Base-by-base conservation (phyloP, 148 eudicot species). In the Polygonum aviculare region DNA sequence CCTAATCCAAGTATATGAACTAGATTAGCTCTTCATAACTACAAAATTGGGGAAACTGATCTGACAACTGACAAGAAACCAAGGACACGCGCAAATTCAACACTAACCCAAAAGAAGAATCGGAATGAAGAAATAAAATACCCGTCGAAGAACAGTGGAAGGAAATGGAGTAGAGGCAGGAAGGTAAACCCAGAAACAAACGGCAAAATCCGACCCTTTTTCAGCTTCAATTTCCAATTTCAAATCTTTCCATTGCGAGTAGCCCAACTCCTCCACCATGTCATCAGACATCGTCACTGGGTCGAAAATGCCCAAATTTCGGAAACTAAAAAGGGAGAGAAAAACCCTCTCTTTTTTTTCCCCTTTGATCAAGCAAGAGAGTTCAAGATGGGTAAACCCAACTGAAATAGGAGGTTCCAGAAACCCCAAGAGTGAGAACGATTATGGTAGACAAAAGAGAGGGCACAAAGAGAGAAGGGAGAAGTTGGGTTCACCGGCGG, bases 121-220 rank as follows among this genome's bases (percentile, higher is more conserved):
- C 19, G 48, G 70, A 19, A n/a, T 65, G 18, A 35, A 31, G n/a
- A 18, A 5, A 49, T 75, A 38, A 10, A 55, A 45, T 31, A 92
- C 97, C 97, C 88, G 90, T 16, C 78, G 78, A 72, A 92, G 85
- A 75, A 90, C 76, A 12, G 82, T 81, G 50, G 84, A 83, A 62
- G 97, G 91, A 73, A 86, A 87, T 5, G 87, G 80, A 62, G 86
- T 76, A 52, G 87, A 83, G 76, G 7, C 72, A 26, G 76, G 75
- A 11, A 90, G 82, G 80, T 81, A 90, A 83, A 88, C 83, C 97
- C 97, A 92, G 79, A 92, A 90, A 77, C 92, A 87, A 57, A 92
- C 67, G 75, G 78, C 72, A 31, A 90, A 90, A 74, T 57, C 21
- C 50, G 74, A 73, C 19, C 82, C 51, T 72, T 77, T 75, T 3